These are phyloP conservation scores for Pisolithus tinctorius DNA, from an alignment of 768 basidiomycete species.

Conservation along the genomic window DNA sequence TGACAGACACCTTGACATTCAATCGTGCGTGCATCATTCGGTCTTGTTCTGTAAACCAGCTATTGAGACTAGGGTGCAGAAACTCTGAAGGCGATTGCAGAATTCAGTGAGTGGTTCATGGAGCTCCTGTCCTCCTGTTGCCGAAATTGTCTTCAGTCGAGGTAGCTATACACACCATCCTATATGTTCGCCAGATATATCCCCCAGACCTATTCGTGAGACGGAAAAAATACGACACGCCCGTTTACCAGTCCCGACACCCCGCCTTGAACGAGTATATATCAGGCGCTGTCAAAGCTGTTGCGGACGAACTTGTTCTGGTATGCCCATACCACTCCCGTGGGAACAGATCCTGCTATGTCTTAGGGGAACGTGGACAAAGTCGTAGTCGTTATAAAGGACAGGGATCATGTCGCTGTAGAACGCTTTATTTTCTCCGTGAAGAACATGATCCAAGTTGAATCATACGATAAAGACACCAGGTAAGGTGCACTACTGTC, in stretches of 20 bases:
- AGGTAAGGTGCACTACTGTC: conserved; percentile 34
- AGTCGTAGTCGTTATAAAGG: conserved; percentile 79
- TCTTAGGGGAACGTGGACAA: conserved; percentile 71
- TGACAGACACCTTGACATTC: conserved; percentile 30
- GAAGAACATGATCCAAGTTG: conserved; percentile 73
- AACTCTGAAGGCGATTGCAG: conserved; percentile 55
- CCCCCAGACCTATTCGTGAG: conserved; percentile 83
- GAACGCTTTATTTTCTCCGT: conserved; percentile 88
- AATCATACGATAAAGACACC: conserved; percentile 61
- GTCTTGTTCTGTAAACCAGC: neutral
- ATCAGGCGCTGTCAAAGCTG: conserved; percentile 77
- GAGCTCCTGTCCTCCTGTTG: neutral
- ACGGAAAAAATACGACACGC: conserved; percentile 83
- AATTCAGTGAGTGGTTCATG: conserved; percentile 52
- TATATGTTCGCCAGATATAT: conserved; percentile 88
- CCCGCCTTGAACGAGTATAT: conserved; percentile 86
- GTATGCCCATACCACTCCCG: conserved; percentile 31
- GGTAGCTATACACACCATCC: conserved; percentile 86
- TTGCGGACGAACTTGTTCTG: conserved; percentile 68
- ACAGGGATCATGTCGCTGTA: conserved; percentile 70
- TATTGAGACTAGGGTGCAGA: conserved; percentile 34
- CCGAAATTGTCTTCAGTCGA: conserved; percentile 56
- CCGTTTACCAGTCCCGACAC: conserved; percentile 91
- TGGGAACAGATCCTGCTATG: neutral
- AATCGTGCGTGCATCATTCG: conserved; percentile 27